phyloP scores from a whole-genome alignment of 169 alveolate genomes.

The Cryptosporidium andersoni region DNA sequence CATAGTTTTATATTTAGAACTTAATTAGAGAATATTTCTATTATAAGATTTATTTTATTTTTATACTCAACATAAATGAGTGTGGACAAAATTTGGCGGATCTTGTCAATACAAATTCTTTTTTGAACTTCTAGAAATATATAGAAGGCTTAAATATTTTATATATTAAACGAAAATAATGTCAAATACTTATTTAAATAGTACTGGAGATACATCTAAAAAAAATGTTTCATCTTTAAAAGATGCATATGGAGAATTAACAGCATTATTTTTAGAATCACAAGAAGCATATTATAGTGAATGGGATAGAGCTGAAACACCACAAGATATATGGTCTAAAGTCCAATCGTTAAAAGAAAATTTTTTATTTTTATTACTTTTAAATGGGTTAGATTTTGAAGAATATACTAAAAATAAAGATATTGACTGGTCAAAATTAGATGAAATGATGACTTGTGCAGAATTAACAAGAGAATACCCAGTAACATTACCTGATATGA shows the following conservation, averaged over 20 bases:
- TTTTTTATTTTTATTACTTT: conserved; percentile 3
- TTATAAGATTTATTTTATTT: not conserved
- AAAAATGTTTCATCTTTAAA: conserved; percentile 23
- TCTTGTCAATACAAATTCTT: not conserved
- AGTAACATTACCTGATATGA: conserved; percentile 7
- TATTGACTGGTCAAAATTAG: conserved; percentile 42
- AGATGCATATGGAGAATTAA: conserved; percentile 47
- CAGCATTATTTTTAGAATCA: conserved; percentile 36
- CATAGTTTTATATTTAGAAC: too few species aligned
- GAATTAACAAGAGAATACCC: conserved; percentile 49
- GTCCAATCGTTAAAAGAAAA: conserved; percentile 44
- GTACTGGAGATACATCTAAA: conserved; percentile 3
- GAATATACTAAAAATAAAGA: conserved; percentile 27
- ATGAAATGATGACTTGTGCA: conserved; percentile 7
- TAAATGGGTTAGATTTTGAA: conserved; percentile 28
- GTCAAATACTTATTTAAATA: not conserved
- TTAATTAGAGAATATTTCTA: not conserved
- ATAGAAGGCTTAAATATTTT: not conserved
- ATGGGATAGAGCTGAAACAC: conserved; percentile 20
- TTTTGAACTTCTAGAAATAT: not conserved
- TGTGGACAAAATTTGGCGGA: not conserved
- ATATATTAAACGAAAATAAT: not conserved
- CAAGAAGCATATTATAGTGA: conserved; percentile 12
- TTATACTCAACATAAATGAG: not conserved
- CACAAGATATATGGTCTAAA: conserved; percentile 15